These are phyloP conservation scores for Thecaphora thlaspeos DNA, from an alignment of 1,284 basidiomycete genomes.

Conservation along the genomic window DNA sequence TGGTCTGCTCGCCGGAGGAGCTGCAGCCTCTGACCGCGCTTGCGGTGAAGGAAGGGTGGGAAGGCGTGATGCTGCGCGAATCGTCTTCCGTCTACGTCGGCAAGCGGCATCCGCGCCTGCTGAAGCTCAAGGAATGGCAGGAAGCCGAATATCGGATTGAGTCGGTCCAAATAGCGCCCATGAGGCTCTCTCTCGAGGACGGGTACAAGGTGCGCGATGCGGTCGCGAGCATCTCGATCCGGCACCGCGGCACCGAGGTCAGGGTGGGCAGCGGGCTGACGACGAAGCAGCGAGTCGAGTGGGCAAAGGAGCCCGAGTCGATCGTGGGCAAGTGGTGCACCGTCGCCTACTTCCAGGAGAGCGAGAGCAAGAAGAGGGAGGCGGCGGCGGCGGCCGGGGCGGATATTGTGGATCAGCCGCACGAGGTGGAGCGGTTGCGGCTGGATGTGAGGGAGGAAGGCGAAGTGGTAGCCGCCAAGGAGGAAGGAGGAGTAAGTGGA, in stretches of 20 bases:
- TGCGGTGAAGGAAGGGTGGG: constrained; percentile 31
- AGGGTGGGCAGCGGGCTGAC: constrained; percentile 43
- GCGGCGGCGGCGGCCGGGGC: neutral
- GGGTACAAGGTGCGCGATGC: constrained; percentile 24
- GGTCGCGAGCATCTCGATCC: constrained; percentile 29
- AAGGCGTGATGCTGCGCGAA: constrained; percentile 38
- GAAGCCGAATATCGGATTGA: constrained; percentile 42
- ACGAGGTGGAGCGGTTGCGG: too few species aligned
- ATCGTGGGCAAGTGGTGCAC: constrained; percentile 41
- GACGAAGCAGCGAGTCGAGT: constrained; percentile 29
- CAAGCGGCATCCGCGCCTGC: constrained; percentile 31
- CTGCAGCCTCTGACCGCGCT: constrained; percentile 13
- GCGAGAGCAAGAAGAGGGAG: constrained; percentile 3
- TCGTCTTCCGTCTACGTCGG: constrained; percentile 35
- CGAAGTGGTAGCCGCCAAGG: too few species aligned
- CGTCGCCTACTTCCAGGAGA: constrained; percentile 38
- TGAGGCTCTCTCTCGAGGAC: constrained; percentile 39
- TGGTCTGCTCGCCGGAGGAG: constrained; percentile 4
- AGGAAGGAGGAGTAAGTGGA: constrained; percentile 6
- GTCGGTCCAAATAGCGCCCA: constrained; percentile 20
- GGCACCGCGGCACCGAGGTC: constrained; percentile 28
- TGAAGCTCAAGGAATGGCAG: constrained; percentile 40
- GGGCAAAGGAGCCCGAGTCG: constrained; percentile 22
- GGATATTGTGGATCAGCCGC: too few species aligned
- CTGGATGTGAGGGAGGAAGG: too few species aligned